Evolutionary conservation across 768 basidiomycete species (phyloP), one percentile per base, ranked within the genome.

Genomic region (Termitomyces sp.): DNA sequence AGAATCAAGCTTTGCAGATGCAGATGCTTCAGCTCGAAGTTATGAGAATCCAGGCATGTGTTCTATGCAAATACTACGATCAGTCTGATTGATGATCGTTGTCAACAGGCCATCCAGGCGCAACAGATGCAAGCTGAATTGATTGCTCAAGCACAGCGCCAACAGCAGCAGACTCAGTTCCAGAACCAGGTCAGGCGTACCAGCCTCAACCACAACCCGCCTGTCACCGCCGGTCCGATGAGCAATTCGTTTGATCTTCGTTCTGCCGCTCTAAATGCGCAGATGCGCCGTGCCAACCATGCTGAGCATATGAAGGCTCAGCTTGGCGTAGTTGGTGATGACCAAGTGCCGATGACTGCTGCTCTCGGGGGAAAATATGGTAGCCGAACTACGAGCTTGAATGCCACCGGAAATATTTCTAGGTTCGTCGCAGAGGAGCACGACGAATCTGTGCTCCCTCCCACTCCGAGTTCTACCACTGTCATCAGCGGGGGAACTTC

Each of bases 1-100:
- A 86, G 66, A 72, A 78, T 44, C 85, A 85, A 65, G 81, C 85
- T 54, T 75, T 90, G 55, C 90, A 92, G 73, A 79, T 92, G 80
- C 90, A 93, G 74, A 78, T 92, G 78, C 81, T 92, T 74, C 92
- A 93, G 67, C 76, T 93, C 56, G 91, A 93, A 74, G 80, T 93
- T 63, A 71, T 91, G 68, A 83, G 82, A 68, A 81, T 93, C 60
- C 91, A 92, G 87, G 90, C 87, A 59, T 50, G 79, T 72, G 41
- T 33, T 41, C 43, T 18, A 59, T 40, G 56, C 33, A 18, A 16
- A 55, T 54, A 40, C 16, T 26, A 35, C 22, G 45, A 54, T 38
- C n/a, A 11, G 30, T 51, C 38, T 57, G 52, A 60, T 60, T 45
- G 59, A 56, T 30, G 38, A 43, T 52, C 60, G 40, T 51, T 60